These are phyloP conservation scores for Serendipita sp. DNA, from an alignment of 768 basidiomycete genomes.

Conservation along the genomic window DNA sequence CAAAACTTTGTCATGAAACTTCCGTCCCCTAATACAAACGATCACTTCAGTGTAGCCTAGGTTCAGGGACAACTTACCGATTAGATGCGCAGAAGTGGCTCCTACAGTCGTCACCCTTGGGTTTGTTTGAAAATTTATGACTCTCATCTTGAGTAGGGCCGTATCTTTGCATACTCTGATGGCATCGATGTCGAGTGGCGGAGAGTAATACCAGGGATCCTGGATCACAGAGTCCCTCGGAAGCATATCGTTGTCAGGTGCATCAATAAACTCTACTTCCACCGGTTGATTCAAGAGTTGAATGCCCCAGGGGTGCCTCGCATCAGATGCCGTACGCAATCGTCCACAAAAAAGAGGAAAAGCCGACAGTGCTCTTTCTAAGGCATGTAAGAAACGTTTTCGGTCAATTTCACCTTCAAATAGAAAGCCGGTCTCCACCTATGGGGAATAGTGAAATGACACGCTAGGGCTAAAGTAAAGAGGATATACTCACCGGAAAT, in stretches of 20 bases:
- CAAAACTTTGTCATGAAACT: neutral
- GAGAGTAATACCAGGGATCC: neutral
- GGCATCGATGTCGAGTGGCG: neutral
- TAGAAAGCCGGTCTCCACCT: neutral
- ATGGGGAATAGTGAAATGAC: neutral
- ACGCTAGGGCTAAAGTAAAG: too few species aligned
- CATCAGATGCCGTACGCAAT: neutral
- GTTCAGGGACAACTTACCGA: neutral
- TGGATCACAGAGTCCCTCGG: neutral
- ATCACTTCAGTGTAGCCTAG: neutral
- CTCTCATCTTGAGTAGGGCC: neutral
- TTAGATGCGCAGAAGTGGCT: neutral
- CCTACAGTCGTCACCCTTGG: neutral
- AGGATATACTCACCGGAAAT: neutral
- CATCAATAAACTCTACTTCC: neutral
- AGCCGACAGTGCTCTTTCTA: neutral
- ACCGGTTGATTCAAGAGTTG: neutral
- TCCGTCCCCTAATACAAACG: neutral
- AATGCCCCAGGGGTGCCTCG: neutral
- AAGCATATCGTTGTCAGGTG: neutral
- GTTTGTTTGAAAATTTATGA: neutral
- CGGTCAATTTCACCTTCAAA: neutral
- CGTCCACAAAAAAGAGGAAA: slow-evolving; percentile 2
- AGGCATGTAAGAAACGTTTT: neutral
- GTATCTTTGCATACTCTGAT: neutral